phyloP scores from a whole-genome alignment of 768 basidiomycete species.

The Sarcodon sp. region DNA sequence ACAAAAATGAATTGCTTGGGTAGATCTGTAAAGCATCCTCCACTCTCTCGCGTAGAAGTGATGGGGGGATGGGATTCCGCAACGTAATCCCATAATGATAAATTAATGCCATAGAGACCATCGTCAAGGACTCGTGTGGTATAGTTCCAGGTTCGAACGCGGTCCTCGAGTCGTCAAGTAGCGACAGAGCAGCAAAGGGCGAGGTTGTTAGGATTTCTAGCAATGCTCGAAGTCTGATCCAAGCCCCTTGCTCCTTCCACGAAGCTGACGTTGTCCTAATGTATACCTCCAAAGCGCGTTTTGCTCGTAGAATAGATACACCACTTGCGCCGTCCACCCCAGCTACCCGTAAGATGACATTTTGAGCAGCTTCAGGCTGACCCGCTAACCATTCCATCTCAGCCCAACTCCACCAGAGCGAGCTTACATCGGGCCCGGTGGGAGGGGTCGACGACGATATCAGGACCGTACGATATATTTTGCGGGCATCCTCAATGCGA shows the following conservation, averaged over 20 bases:
- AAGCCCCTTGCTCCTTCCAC: constrained; percentile 48
- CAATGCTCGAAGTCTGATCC: constrained; percentile 53
- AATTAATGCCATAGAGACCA: constrained; percentile 43
- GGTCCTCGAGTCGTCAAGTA: constrained; percentile 21
- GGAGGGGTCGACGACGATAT: constrained; percentile 24
- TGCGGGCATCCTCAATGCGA: constrained; percentile 55
- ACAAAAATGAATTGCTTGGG: constrained; percentile 56
- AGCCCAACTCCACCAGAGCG: constrained; percentile 76
- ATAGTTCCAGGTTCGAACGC: constrained; percentile 7
- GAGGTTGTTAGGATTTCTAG: constrained; percentile 47
- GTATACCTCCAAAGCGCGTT: constrained; percentile 47
- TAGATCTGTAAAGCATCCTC: constrained; percentile 42
- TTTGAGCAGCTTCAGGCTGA: constrained; percentile 32
- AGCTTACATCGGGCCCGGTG: constrained; percentile 12
- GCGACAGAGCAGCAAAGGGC: constrained; percentile 24
- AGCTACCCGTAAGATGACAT: constrained; percentile 40
- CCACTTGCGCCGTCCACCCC: constrained; percentile 39
- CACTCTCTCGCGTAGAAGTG: constrained; percentile 42
- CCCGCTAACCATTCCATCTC: constrained; percentile 72
- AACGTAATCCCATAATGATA: constrained; percentile 45
- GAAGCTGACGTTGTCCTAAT: constrained; percentile 7
- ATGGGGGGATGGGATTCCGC: constrained; percentile 44
- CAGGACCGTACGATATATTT: constrained; percentile 62
- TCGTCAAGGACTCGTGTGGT: constrained; percentile 40
- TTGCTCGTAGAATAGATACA: constrained; percentile 47